Evolutionary conservation across 306 rosid species (phyloP), one percentile per base, ranked within the genome.

Genomic region (Astragalus membranaceus): DNA sequence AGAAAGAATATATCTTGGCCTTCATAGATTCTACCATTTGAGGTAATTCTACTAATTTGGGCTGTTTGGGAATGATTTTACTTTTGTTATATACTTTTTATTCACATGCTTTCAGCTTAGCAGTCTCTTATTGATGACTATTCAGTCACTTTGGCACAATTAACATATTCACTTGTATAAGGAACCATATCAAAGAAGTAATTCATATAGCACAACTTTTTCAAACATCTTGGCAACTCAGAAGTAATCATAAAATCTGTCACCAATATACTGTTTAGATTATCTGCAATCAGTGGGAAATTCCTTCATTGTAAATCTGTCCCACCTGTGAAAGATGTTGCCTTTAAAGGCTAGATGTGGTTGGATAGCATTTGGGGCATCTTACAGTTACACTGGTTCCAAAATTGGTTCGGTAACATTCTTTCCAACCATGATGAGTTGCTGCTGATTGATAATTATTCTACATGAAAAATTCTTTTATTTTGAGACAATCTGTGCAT

Each of bases 401-500:
- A 64, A 80, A 87, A 63, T 81, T 80, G 76, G 84, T 47, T 32
- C 43, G 81, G 61, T 72, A 81, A 75, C 76, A 84, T 85, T 81
- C 82, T 79, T 80, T 76, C 86, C 88, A 79, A 77, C 85, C 80
- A 86, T 76, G 85, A 83, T 79, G 81, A 84, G 88, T 85, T 88
- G 87, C 88, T 74, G 83, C 80, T 81, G 86, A 75, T 83, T 47
- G 77, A 78, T 85, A 90, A 84, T 88, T 80, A 88, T 91, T 91
- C 95, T 81, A 56, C 73, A 36, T 58, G 80, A 72, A 74, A 80
- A 85, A 74, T 70, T 72, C 61, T 69, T 83, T 71, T 79, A 64
- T 71, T 82, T 82, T 30, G 62, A 58, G 83, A 85, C 74, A 79
- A 79, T 64, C 66, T 67, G 77, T 86, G 86, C 83, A 64, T 70